Percentiles rank a stretch among this genome's conserved stretches.
Conservation (phyloP, 2,329 filamentous ascomycete species). For the Arthrocladium fulminans region DNA sequence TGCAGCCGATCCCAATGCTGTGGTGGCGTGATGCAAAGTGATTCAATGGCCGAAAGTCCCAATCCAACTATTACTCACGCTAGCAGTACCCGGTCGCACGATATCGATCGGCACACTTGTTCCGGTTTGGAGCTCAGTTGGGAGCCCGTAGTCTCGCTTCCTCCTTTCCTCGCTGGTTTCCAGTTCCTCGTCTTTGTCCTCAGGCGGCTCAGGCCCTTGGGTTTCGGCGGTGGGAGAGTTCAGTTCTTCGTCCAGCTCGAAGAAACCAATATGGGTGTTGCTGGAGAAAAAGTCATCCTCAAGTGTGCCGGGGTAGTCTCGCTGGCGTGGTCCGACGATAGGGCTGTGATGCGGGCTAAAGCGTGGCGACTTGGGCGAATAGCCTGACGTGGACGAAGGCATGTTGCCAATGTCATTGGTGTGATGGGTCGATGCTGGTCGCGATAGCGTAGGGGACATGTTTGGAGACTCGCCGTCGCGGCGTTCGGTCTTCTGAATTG, state of each 20-base stretch:
- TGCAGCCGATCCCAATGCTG: too few relatives aligned
- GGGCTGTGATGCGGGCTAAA: neutral
- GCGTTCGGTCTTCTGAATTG: neutral
- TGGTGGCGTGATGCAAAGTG: too few relatives aligned
- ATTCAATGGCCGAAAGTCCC: conserved; percentile 22
- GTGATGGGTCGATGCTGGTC: neutral
- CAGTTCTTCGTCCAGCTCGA: conserved; percentile 23
- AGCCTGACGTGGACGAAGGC: neutral
- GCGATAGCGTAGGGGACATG: neutral
- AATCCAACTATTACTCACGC: conserved; percentile 14
- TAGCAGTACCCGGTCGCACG: conserved; percentile 13
- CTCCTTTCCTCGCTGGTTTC: neutral
- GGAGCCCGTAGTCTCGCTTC: neutral
- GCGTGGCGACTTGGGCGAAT: neutral
- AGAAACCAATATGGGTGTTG: conserved; percentile 20
- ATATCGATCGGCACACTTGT: conserved; percentile 22
- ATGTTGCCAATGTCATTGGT: neutral
- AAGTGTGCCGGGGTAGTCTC: neutral
- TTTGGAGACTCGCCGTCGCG: neutral
- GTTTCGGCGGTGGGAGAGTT: conserved; percentile 15
- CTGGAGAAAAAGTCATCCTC: conserved; percentile 10
- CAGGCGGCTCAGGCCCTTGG: conserved; percentile 8
- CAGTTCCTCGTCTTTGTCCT: conserved; percentile 8
- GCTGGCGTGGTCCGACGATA: neutral
- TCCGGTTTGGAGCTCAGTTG: conserved; percentile 4